Percentiles rank a stretch among this genome's conserved stretches.
Evolutionary conservation across 805 yeast species (phyloP).

Genomic region (Zygotorulaspora sp.): DNA sequence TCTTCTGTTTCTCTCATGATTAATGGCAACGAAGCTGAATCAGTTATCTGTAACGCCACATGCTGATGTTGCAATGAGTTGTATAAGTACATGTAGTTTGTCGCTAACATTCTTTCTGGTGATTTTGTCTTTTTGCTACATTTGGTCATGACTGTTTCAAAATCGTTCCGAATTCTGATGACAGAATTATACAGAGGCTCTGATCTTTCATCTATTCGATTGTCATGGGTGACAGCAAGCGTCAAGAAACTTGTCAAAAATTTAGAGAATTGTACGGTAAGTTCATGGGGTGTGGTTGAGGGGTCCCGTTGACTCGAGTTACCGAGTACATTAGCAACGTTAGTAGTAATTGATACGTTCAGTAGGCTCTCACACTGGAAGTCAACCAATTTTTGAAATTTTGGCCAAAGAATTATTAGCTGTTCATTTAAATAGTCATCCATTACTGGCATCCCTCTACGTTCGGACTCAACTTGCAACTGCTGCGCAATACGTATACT

Average conservation of each 20-base stretch:
- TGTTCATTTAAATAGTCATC: constrained; percentile 67
- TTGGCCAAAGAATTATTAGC: constrained; percentile 77
- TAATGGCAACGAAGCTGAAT: constrained; percentile 16
- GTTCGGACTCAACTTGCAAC: constrained; percentile 61
- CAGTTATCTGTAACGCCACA: constrained; percentile 13
- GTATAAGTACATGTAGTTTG: constrained; percentile 39
- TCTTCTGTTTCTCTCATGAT: constrained; percentile 30
- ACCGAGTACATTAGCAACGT: constrained; percentile 32
- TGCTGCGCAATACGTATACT: constrained; percentile 68
- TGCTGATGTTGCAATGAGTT: constrained; percentile 27
- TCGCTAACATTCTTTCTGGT: constrained; percentile 66
- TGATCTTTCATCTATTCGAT: constrained; percentile 32
- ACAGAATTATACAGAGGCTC: constrained; percentile 76
- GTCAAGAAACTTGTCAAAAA: constrained; percentile 66
- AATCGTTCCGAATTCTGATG: constrained; percentile 67
- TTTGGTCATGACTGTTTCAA: constrained; percentile 72
- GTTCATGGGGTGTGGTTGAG: constrained; percentile 45
- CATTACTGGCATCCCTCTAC: constrained; percentile 58
- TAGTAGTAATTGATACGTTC: constrained; percentile 38
- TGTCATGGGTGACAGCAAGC: constrained; percentile 40
- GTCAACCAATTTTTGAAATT: constrained; percentile 71
- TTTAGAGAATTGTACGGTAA: constrained; percentile 78
- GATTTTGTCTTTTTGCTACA: constrained; percentile 52
- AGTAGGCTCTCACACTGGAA: constrained; percentile 70
- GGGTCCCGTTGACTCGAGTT: constrained; percentile 26